These are phyloP conservation scores for Kluyveromyces marxianus DNA, from an alignment of 1,139 yeast genomes.

Conservation along the genomic window DNA sequence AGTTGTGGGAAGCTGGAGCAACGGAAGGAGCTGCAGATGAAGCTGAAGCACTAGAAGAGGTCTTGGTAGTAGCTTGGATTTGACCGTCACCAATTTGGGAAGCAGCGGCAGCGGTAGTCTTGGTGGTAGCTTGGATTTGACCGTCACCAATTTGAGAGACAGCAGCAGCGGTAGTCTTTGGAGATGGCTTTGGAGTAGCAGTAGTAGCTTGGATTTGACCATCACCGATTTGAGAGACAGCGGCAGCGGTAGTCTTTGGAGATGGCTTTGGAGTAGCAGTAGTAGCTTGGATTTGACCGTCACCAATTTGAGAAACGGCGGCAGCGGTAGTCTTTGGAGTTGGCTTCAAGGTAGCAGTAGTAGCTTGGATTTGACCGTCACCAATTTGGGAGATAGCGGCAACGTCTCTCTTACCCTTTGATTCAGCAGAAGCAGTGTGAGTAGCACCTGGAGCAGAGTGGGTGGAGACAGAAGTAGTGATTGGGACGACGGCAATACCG, in stretches of 20 bases:
- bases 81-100: conserved; percentile 14
- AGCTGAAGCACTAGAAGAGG: conserved; percentile 48
- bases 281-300: conserved; percentile 40
- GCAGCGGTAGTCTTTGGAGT: conserved; percentile 14
- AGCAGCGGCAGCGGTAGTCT: conserved; percentile 30
- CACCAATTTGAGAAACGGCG: conserved; percentile 38
- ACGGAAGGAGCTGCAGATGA: conserved; percentile 37
- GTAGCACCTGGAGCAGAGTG: conserved; percentile 29
- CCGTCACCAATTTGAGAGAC: conserved; percentile 39
- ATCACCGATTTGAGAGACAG: conserved; percentile 45
- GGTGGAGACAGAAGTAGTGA: conserved; percentile 34
- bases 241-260: too few species aligned
- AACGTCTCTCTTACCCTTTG: conserved; percentile 28
- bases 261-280: conserved; percentile 27
- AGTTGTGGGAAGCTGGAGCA: conserved; percentile 24
- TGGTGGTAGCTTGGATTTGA: conserved; percentile 48
- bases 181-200: conserved; percentile 32
- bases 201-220: conserved; percentile 48
- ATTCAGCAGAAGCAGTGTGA: conserved; percentile 31
- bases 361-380: conserved; percentile 54
- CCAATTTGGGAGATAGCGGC: conserved; percentile 42
- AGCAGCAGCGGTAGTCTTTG: neutral
- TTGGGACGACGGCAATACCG: conserved; percentile 63
- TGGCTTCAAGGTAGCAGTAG: conserved; percentile 11
- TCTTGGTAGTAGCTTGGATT: conserved; percentile 28